A percentile compares a stretch with the other conserved stretches of the same genome.
Conservation (phyloP, 2,329 filamentous ascomycete species). For the Talaromyces funiculosus region DNA sequence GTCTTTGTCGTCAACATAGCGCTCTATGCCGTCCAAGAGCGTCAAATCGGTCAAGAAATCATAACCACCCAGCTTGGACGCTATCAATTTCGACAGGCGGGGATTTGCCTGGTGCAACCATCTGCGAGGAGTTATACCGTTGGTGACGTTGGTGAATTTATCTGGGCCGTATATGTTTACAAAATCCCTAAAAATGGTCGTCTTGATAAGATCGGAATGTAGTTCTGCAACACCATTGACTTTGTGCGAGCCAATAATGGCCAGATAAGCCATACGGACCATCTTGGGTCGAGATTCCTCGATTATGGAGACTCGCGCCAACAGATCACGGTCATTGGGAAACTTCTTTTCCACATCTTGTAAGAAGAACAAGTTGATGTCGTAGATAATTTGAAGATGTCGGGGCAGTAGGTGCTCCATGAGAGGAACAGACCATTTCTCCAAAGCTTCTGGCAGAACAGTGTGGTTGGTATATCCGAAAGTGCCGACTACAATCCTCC, state of each 20-base stretch:
- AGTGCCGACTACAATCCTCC: constrained; percentile 69
- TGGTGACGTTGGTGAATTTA: constrained; percentile 98
- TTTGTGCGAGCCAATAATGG: constrained; percentile 96
- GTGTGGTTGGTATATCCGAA: constrained; percentile 99
- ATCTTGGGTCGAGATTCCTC: constrained; percentile 97
- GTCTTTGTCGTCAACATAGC: constrained; percentile 73
- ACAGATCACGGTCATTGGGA: constrained; percentile 80
- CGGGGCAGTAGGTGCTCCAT: constrained; percentile 88
- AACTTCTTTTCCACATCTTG: constrained; percentile 86
- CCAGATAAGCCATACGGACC: constrained; percentile 94
- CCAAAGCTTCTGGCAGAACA: constrained; percentile 88
- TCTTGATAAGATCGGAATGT: constrained; percentile 96
- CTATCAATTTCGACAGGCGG: constrained; percentile 82
- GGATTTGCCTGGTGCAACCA: constrained; percentile 99
- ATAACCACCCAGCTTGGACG: constrained; percentile 76
- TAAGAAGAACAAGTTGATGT: constrained; percentile 93
- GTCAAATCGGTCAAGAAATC: constrained; percentile 89
- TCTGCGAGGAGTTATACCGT: constrained; percentile 90
- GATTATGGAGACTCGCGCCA: constrained; percentile 87
- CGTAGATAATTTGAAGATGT: constrained; percentile 95
- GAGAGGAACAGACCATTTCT: constrained; percentile 96
- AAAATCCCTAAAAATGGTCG: constrained; percentile 99
- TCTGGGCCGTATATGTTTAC: constrained; percentile 90
- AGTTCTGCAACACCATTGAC: constrained; percentile 97
- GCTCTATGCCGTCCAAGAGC: constrained; percentile 75